Conservation (phyloP, 352 stramenopile species). For the Saprolegnia parasitica region DNA sequence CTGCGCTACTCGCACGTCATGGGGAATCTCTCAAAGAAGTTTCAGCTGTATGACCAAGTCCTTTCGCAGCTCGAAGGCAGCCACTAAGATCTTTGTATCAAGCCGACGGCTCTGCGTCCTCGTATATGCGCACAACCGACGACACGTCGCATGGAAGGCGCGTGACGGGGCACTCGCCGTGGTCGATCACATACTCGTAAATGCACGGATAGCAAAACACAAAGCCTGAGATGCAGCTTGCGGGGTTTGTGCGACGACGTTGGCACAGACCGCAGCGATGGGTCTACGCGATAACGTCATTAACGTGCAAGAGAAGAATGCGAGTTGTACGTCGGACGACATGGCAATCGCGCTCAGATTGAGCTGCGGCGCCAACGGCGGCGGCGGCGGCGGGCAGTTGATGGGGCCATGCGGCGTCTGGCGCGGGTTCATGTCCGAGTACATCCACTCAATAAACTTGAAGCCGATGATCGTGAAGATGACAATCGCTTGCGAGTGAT, state of each 20-base stretch:
- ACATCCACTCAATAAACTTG: slow-evolving; percentile 87
- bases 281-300: slow-evolving; percentile 41
- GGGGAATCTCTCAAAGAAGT: slow-evolving; percentile 22
- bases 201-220: slow-evolving; percentile 85
- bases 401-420: slow-evolving; percentile 51
- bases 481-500: slow-evolving; percentile 80
- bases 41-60: slow-evolving; percentile 23
- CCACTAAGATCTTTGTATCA: neutral
- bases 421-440: slow-evolving; percentile 50
- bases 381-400: slow-evolving; percentile 57
- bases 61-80: neutral
- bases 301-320: slow-evolving; percentile 38
- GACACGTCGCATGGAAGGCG: slow-evolving; percentile 61
- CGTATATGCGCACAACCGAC: slow-evolving; percentile 78
- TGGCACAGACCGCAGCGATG: slow-evolving; percentile 68
- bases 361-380: slow-evolving; percentile 63
- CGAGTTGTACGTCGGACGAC: slow-evolving; percentile 24
- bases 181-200: slow-evolving; percentile 62
- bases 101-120: slow-evolving; percentile 37
- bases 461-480: slow-evolving; percentile 71
- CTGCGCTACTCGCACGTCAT: slow-evolving; percentile 20
- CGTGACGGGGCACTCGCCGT: slow-evolving; percentile 71
- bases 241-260: slow-evolving; percentile 63
- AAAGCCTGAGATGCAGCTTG: slow-evolving; percentile 63
- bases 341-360: slow-evolving; percentile 26